Evolutionary conservation across 2,329 filamentous ascomycete genomes (phyloP).

Genomic region (Cordyceps cateniannulata): DNA sequence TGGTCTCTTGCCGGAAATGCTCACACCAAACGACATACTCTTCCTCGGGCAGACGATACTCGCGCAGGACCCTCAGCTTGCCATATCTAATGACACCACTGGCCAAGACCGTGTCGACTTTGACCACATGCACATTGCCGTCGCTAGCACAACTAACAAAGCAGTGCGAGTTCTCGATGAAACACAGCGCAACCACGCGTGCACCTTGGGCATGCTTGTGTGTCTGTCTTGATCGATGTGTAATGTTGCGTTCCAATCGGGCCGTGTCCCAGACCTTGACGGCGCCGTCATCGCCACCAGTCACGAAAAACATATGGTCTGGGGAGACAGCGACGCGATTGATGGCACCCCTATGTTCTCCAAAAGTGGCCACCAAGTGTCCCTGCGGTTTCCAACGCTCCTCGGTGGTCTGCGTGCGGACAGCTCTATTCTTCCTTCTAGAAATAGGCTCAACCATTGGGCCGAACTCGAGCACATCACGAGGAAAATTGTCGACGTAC

Average conservation of each 20-base stretch:
- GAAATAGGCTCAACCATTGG: slow-evolving; percentile 69
- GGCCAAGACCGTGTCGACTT: slow-evolving; percentile 53
- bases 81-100: slow-evolving; percentile 63
- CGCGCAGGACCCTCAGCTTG: slow-evolving; percentile 67
- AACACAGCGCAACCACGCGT: slow-evolving; percentile 75
- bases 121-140: slow-evolving; percentile 83
- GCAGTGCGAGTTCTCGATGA: slow-evolving; percentile 88
- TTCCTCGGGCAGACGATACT: slow-evolving; percentile 66
- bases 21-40: slow-evolving; percentile 88
- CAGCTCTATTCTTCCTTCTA: slow-evolving; percentile 44
- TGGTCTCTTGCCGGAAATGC: slow-evolving; percentile 77
- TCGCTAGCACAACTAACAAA: slow-evolving; percentile 89
- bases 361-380: slow-evolving; percentile 77
- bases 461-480: slow-evolving; percentile 65
- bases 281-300: slow-evolving; percentile 82
- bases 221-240: slow-evolving; percentile 78
- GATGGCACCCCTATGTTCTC: slow-evolving; percentile 77
- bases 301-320: slow-evolving; percentile 92
- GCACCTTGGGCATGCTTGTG: slow-evolving; percentile 67
- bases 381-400: slow-evolving; percentile 75
- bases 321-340: slow-evolving; percentile 77
- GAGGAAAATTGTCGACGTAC: slow-evolving; percentile 66
- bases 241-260: slow-evolving; percentile 83
- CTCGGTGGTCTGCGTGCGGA: slow-evolving; percentile 38
- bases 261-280: slow-evolving; percentile 93